phyloP scores from a whole-genome alignment of 2,329 filamentous ascomycete species.

The Ophiostoma ulmi region DNA sequence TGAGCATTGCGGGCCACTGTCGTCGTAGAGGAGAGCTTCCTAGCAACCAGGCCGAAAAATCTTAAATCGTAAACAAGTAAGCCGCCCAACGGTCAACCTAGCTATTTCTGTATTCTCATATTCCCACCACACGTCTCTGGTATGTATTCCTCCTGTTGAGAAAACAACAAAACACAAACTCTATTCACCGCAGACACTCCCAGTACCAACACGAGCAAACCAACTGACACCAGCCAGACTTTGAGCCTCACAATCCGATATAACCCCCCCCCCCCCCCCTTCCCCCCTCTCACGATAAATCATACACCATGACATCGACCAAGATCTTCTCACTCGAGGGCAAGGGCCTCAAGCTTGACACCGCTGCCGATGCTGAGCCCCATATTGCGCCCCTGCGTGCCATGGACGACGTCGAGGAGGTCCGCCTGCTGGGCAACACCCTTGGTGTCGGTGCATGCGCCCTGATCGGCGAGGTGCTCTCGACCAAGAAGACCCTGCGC shows the following conservation, averaged over 20 bases:
- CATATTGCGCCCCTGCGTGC: slow-evolving; percentile 72
- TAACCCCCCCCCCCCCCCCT: background rate
- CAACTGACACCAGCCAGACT: background rate
- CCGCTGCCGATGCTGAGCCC: slow-evolving; percentile 76
- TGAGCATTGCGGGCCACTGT: slow-evolving; percentile 9
- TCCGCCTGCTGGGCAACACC: slow-evolving; percentile 85
- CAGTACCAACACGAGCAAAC: background rate
- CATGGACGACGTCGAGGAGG: slow-evolving; percentile 72
- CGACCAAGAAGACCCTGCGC: slow-evolving; percentile 77
- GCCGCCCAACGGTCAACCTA: background rate
- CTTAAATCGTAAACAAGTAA: slow-evolving; percentile 18
- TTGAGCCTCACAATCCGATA: background rate
- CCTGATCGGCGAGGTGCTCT: slow-evolving; percentile 74
- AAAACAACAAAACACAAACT: background rate
- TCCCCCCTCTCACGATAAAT: slow-evolving; percentile 20
- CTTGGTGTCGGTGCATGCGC: slow-evolving; percentile 84
- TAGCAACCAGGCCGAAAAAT: slow-evolving; percentile 24
- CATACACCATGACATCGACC: slow-evolving; percentile 45
- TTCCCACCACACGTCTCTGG: background rate
- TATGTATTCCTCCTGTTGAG: background rate
- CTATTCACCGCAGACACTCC: background rate
- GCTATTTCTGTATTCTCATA: background rate
- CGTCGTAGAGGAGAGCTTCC: slow-evolving; percentile 18
- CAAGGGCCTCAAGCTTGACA: slow-evolving; percentile 87
- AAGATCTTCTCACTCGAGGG: slow-evolving; percentile 87